Percentiles rank a stretch among this genome's conserved stretches.
Conservation (phyloP, 2,329 filamentous ascomycete species). For the Trichoderma arundinaceum region DNA sequence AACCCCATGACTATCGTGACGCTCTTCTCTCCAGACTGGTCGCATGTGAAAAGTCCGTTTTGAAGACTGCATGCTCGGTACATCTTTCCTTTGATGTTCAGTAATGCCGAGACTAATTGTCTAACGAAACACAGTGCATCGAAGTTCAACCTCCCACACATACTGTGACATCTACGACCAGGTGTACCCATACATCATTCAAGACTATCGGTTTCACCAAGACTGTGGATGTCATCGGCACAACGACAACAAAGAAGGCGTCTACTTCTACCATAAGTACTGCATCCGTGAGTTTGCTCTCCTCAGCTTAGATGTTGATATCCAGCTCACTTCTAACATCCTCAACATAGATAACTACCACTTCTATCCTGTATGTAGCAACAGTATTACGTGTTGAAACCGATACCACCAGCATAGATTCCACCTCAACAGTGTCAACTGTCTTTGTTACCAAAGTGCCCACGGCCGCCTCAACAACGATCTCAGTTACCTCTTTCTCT, state of each 20-base stretch:
- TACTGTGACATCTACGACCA: slow-evolving; percentile 1
- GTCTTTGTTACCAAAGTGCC: slow-evolving; percentile 6
- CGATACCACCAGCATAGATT: slow-evolving; percentile 1
- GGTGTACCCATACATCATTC: slow-evolving; percentile 14
- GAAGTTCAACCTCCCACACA: slow-evolving; percentile 8
- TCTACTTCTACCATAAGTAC: slow-evolving; percentile 16
- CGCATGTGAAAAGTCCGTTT: neutral
- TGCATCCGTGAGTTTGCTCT: neutral
- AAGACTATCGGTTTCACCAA: slow-evolving; percentile 4
- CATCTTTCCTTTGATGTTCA: neutral
- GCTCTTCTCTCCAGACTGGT: slow-evolving; percentile 9
- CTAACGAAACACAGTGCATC: slow-evolving; percentile 15
- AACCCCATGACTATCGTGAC: slow-evolving; percentile 13
- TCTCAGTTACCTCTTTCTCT: slow-evolving; percentile 5
- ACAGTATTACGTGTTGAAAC: neutral
- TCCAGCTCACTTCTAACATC: neutral
- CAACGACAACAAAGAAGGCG: neutral
- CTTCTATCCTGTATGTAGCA: neutral
- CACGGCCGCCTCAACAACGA: neutral
- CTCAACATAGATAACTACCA: neutral
- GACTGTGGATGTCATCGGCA: slow-evolving; percentile 11
- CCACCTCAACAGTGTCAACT: slow-evolving; percentile 7
- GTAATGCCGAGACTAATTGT: neutral
- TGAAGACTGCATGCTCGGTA: slow-evolving; percentile 23
- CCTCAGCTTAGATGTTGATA: too few relatives aligned